These are phyloP conservation scores for Hymenoscyphus scutula DNA, from an alignment of 2,329 filamentous ascomycete species.

Conservation along the genomic window DNA sequence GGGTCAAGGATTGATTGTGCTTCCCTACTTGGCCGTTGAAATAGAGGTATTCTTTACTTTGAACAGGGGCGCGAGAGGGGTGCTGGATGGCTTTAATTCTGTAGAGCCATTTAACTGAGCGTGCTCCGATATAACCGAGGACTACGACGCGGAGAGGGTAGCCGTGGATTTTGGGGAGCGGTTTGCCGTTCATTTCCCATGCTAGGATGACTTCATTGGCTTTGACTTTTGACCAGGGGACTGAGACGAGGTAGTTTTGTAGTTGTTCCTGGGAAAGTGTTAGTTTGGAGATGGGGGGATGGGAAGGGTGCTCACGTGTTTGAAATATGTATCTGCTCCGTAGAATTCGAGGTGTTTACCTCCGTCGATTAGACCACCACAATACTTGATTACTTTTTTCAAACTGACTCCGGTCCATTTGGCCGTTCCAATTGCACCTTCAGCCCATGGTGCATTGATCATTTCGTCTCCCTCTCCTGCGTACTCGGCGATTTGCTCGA, in stretches of 20 bases:
- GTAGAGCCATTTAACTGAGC: slow-evolving; percentile 68
- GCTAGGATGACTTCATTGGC: slow-evolving; percentile 64
- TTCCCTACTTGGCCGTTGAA: slow-evolving; percentile 68
- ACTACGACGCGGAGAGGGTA: slow-evolving; percentile 62
- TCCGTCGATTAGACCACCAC: slow-evolving; percentile 55
- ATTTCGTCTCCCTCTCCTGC: slow-evolving; percentile 66
- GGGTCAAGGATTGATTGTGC: slow-evolving; percentile 63
- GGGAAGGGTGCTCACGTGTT: slow-evolving; percentile 42
- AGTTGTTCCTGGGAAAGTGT: slow-evolving; percentile 43
- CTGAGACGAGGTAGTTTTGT: slow-evolving; percentile 65
- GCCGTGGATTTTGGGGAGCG: slow-evolving; percentile 63
- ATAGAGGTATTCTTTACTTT: slow-evolving; percentile 65
- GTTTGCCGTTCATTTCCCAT: slow-evolving; percentile 64
- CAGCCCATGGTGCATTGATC: slow-evolving; percentile 52
- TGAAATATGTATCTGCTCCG: slow-evolving; percentile 72
- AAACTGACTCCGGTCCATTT: slow-evolving; percentile 61
- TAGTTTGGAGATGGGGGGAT: background rate
- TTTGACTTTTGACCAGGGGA: slow-evolving; percentile 67
- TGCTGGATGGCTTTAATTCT: slow-evolving; percentile 58
- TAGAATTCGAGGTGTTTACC: slow-evolving; percentile 66
- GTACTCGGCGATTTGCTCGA: slow-evolving; percentile 66
- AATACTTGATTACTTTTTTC: slow-evolving; percentile 69
- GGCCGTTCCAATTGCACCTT: slow-evolving; percentile 67
- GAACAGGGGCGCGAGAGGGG: slow-evolving; percentile 56
- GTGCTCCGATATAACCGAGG: slow-evolving; percentile 63